Evolutionary conservation across 2,329 filamentous ascomycete genomes (phyloP).

Genomic region (Diaporthe citrichinensis): DNA sequence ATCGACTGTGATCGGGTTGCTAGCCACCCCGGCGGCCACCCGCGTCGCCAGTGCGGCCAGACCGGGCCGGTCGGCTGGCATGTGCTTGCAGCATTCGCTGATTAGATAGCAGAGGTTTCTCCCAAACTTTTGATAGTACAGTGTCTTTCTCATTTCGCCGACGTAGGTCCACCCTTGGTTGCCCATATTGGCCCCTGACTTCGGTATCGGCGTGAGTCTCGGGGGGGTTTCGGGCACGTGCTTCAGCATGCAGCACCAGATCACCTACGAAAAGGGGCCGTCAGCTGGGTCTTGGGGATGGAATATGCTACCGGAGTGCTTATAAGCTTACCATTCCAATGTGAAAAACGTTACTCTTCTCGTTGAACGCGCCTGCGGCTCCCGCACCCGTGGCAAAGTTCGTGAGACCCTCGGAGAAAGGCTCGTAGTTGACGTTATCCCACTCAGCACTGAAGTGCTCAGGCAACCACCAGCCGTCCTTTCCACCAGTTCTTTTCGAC

Average conservation of each 20-base stretch:
- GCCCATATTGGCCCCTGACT: background rate
- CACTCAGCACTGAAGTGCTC: slow-evolving; percentile 33
- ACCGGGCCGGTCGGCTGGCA: slow-evolving; percentile 9
- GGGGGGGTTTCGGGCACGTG: background rate
- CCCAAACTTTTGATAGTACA: background rate
- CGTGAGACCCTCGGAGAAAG: slow-evolving; percentile 30
- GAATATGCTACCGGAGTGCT: fast-evolving
- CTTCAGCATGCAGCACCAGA: background rate
- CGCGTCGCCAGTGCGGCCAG: background rate
- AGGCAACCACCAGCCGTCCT: background rate
- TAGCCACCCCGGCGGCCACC: background rate
- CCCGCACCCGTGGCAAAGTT: background rate
- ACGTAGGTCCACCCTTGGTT: slow-evolving; percentile 27
- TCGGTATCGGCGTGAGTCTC: background rate
- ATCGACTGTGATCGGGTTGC: background rate
- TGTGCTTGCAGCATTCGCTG: slow-evolving; percentile 5
- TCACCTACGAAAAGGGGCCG: background rate
- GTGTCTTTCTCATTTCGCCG: background rate
- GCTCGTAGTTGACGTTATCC: slow-evolving; percentile 35
- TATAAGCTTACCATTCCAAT: background rate
- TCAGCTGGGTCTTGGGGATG: background rate
- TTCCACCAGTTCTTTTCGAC: background rate
- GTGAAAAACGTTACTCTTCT: slow-evolving; percentile 31
- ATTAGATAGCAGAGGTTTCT: slow-evolving; percentile 11
- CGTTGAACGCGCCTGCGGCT: background rate